These are phyloP conservation scores for Fusarium hostae DNA, from an alignment of 2,329 filamentous ascomycete species.

Conservation along the genomic window DNA sequence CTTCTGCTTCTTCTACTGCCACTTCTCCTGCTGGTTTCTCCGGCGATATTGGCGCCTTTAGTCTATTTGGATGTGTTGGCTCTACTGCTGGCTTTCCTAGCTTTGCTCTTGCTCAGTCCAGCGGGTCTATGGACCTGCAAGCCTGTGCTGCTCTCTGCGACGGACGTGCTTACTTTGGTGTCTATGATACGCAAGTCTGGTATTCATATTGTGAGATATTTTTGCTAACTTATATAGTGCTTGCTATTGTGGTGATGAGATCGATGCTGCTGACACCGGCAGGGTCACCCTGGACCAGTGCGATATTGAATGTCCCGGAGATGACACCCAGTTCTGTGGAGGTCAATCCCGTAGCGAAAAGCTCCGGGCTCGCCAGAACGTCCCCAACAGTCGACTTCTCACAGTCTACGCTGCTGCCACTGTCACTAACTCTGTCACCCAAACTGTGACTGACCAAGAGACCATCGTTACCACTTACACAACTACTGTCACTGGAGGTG, in stretches of 20 bases:
- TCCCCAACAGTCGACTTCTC: slow-evolving; percentile 32
- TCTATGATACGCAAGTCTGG: slow-evolving; percentile 39
- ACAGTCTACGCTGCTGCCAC: slow-evolving; percentile 29
- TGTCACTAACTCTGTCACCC: neutral
- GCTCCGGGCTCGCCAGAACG: slow-evolving; percentile 26
- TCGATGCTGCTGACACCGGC: slow-evolving; percentile 1
- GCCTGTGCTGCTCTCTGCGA: slow-evolving; percentile 42
- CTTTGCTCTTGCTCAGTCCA: slow-evolving; percentile 28
- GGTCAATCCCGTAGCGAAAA: slow-evolving; percentile 20
- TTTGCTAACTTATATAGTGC: neutral
- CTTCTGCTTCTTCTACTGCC: slow-evolving; percentile 40
- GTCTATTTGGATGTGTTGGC: slow-evolving; percentile 42
- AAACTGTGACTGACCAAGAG: slow-evolving; percentile 21
- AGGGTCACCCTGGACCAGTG: slow-evolving; percentile 11
- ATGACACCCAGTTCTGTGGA: slow-evolving; percentile 35
- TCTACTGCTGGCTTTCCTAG: slow-evolving; percentile 37
- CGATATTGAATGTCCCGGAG: slow-evolving; percentile 37
- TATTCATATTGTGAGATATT: accelerated
- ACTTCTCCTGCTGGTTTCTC: slow-evolving; percentile 31
- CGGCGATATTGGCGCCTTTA: slow-evolving; percentile 29
- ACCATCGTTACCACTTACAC: slow-evolving; percentile 29
- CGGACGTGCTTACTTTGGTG: slow-evolving; percentile 42
- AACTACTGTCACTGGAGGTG: slow-evolving; percentile 18
- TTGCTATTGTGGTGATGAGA: slow-evolving; percentile 39
- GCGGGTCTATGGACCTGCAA: slow-evolving; percentile 38